Percentiles rank a stretch among this genome's conserved stretches.
Evolutionary conservation across 2,329 filamentous ascomycete species (phyloP).

Genomic region (Basipetospora chlamydospora): DNA sequence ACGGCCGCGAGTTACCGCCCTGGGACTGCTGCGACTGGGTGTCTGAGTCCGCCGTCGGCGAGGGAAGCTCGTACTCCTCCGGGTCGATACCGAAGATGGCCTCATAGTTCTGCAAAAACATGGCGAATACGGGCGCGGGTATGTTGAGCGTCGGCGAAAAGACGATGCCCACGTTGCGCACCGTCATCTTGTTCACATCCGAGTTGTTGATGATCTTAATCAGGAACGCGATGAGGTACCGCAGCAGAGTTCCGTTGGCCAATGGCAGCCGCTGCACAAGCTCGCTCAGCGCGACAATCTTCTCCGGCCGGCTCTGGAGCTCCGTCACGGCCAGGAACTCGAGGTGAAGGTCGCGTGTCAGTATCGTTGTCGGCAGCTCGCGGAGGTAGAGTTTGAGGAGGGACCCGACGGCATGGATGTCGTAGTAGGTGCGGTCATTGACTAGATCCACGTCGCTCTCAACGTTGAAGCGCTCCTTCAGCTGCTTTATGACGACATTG

Average conservation of each 20-base stretch:
- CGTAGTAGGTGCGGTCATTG: slow-evolving; percentile 71
- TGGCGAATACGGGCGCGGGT: slow-evolving; percentile 81
- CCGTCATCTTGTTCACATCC: slow-evolving; percentile 92
- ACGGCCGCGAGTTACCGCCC: too few relatives aligned
- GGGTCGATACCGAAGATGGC: slow-evolving; percentile 66
- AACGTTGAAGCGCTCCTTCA: slow-evolving; percentile 84
- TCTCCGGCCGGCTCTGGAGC: slow-evolving; percentile 58
- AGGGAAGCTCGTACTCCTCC: slow-evolving; percentile 45
- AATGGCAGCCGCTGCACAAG: slow-evolving; percentile 69
- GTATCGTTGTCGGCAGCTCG: slow-evolving; percentile 78
- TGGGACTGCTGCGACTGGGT: slow-evolving; percentile 18
- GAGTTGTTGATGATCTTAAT: slow-evolving; percentile 86
- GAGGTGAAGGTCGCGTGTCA: slow-evolving; percentile 79
- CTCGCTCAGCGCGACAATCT: slow-evolving; percentile 59
- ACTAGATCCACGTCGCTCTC: slow-evolving; percentile 86
- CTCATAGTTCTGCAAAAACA: slow-evolving; percentile 83
- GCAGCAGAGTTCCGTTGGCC: slow-evolving; percentile 67
- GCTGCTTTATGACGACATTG: slow-evolving; percentile 79
- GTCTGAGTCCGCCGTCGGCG: slow-evolving; percentile 25
- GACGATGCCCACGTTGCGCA: slow-evolving; percentile 93
- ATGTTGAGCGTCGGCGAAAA: slow-evolving; percentile 97
- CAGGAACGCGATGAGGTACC: slow-evolving; percentile 75
- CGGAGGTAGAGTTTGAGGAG: slow-evolving; percentile 87
- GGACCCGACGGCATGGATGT: slow-evolving; percentile 91
- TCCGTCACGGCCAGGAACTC: slow-evolving; percentile 81